A percentile compares a stretch with the other conserved stretches of the same genome.
Evolutionary conservation across 192 early-diverging fungal species (phyloP).

Genomic region (Coemansia sp.): DNA sequence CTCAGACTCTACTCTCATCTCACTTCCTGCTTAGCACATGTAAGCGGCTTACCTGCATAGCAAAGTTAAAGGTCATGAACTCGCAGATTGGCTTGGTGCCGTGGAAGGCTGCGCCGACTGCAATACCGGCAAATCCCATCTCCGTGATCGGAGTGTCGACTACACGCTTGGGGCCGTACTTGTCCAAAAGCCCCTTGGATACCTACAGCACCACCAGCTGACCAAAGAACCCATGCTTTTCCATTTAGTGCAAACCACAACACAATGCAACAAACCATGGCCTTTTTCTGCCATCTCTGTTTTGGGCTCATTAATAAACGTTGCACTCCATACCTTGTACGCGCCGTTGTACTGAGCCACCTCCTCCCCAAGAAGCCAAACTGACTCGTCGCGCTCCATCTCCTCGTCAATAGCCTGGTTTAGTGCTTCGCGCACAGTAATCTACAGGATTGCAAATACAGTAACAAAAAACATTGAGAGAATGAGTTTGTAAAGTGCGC

Average conservation of each 20-base stretch:
- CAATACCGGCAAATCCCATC: slow-evolving; percentile 96
- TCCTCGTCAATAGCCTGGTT: slow-evolving; percentile 98
- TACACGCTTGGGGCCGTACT: slow-evolving; percentile 95
- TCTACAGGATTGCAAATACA: slow-evolving; percentile 53
- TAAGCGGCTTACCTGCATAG: slow-evolving; percentile 81
- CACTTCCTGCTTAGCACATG: no score
- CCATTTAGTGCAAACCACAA: not conserved
- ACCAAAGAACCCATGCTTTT: not conserved
- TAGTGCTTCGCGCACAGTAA: slow-evolving; percentile 96
- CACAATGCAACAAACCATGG: no score
- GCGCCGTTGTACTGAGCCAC: slow-evolving; percentile 99
- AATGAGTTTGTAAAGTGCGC: not conserved
- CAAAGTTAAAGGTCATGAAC: slow-evolving; percentile 99
- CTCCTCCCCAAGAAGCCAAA: slow-evolving; percentile 95
- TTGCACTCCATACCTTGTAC: slow-evolving; percentile 80
- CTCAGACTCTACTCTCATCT: not conserved
- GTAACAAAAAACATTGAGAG: not conserved
- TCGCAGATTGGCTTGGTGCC: slow-evolving; percentile 97
- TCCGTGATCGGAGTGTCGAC: slow-evolving; percentile 99
- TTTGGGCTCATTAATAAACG: no score
- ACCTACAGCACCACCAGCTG: slow-evolving; percentile 62
- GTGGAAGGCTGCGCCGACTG: slow-evolving; percentile 90
- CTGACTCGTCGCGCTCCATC: slow-evolving; percentile 86
- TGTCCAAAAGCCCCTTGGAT: slow-evolving; percentile 94
- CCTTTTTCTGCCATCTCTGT: no score